Base-by-base conservation (phyloP, 208 protist genomes). In the Novymonas esmeraldas region DNA sequence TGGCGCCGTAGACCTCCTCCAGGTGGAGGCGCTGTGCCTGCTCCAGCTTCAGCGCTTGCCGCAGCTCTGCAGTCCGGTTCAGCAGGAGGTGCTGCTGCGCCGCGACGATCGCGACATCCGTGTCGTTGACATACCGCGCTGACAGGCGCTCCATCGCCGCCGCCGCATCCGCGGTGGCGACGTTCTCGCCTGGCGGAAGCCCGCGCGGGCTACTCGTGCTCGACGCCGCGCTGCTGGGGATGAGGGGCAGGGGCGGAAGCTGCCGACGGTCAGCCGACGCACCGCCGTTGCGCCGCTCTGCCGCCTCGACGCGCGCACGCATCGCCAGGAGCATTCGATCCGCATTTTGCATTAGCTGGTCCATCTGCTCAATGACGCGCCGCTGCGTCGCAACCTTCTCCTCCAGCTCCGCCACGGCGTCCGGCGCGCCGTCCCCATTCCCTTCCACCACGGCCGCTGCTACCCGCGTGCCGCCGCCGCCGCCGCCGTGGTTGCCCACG, bases 1-100 rank as follows among this genome's bases (percentile, higher is more conserved):
- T 67, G 20, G 73, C 64, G 22, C 84, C 78, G 36, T 64, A 83
- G 28, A 74, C 57, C 57, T 87, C 76, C 64, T 93, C 82, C 11
- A 78, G 69, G 34, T 78, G 55, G 11, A 89, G 73, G 10, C 83
- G 75, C 64, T 84, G 66, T 38, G 67, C 61, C 60, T 84, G 74
- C 70, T 82, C 83, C 34, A 64, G 48, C 33, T 76, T 77, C 28
- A 89, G 73, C 16, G 54, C 46, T 13, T 52, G 29, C n/a, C 74
- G 67, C 50, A 87, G 68, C 31, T 70, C 46, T 22, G 51, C 38
- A 26, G 87, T 58, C 34, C 62, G 65, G 24, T 44, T 64, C 6
- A 64, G 48, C 31, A 76, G 48, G 20, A 64, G 42, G 45, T 69
- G 64, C 61, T 76, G 52, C 38, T 71, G 64, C 10, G 48, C 26